A percentile compares a stretch with the other conserved stretches of the same genome.
Conservation (phyloP, 106 monocot species). For the Ottelia alismoides region DNA sequence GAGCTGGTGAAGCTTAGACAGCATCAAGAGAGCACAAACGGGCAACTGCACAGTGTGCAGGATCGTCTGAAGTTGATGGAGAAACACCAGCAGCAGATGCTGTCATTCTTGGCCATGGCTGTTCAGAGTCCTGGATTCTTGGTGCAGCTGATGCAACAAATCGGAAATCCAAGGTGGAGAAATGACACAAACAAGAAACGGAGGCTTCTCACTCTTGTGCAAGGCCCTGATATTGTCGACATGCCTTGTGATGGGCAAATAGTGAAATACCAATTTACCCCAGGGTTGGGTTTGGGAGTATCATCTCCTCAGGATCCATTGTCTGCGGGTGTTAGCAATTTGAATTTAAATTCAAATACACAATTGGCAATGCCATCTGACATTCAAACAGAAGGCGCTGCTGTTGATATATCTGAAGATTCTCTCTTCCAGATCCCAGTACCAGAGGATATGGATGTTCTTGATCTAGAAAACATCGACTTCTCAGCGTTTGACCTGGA, state of each 20-base stretch:
- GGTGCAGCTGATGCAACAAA: constrained; percentile 32
- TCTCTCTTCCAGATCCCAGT: constrained; percentile 4
- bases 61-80: constrained; percentile 41
- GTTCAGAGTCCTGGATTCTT: constrained; percentile 30
- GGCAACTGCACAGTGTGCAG: constrained; percentile 19
- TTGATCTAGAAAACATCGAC: constrained; percentile 7
- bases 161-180: constrained; percentile 17
- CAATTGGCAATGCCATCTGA: not conserved
- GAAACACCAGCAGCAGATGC: constrained; percentile 46
- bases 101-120: constrained; percentile 48
- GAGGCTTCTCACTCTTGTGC: constrained; percentile 25
- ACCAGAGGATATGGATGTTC: constrained; percentile 9
- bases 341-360: constrained; percentile 11
- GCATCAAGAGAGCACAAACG: constrained; percentile 37
- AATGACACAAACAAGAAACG: constrained; percentile 31
- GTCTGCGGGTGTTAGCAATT: constrained; percentile 7
- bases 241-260: constrained; percentile 23
- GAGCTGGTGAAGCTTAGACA: constrained; percentile 51
- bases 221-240: not conserved
- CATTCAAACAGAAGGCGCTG: constrained; percentile 5
- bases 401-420: not conserved
- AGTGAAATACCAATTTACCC: constrained; percentile 15
- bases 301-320: not conserved
- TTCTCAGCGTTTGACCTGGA: constrained; percentile 17
- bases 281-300: not conserved